Evolutionary conservation across 1,284 basidiomycete species (phyloP).

Genomic region (Naganishia sp.): DNA sequence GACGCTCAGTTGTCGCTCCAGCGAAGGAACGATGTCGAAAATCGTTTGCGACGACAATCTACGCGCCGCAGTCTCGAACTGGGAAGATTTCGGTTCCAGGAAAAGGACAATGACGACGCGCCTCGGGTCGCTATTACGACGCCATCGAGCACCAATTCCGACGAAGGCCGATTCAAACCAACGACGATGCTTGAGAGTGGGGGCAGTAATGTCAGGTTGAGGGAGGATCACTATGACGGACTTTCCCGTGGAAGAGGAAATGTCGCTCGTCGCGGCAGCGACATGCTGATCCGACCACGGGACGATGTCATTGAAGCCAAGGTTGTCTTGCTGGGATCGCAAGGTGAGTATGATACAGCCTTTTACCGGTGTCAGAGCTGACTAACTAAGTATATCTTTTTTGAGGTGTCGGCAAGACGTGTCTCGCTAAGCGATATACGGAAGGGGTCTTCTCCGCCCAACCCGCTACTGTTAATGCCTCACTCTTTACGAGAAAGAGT

Average conservation of each 20-base stretch:
- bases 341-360: conserved; percentile 19
- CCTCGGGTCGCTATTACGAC: no score
- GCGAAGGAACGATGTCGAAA: conserved; percentile 12
- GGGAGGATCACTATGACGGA: not conserved
- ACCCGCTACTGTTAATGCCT: conserved; percentile 24
- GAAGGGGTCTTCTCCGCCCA: conserved; percentile 19
- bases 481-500: conserved; percentile 29
- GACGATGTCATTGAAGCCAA: conserved; percentile 33
- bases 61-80: conserved; percentile 21
- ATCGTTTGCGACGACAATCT: conserved; percentile 20
- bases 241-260: conserved; percentile 1
- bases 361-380: no score
- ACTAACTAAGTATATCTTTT: not conserved
- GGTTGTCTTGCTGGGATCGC: conserved; percentile 33
- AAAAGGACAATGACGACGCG: conserved; percentile 12
- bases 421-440: conserved; percentile 32
- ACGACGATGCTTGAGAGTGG: not conserved
- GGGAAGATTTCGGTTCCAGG: conserved; percentile 16
- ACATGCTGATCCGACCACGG: conserved; percentile 13
- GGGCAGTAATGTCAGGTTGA: not conserved
- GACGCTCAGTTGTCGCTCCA: conserved; percentile 11
- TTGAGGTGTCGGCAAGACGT: conserved; percentile 32
- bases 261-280: conserved; percentile 19
- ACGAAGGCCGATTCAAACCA: not conserved
- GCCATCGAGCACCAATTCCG: not conserved